A percentile compares a stretch with the other conserved stretches of the same genome.
Conservation (phyloP, 768 basidiomycete species). For the Hypholoma sublateritium region DNA sequence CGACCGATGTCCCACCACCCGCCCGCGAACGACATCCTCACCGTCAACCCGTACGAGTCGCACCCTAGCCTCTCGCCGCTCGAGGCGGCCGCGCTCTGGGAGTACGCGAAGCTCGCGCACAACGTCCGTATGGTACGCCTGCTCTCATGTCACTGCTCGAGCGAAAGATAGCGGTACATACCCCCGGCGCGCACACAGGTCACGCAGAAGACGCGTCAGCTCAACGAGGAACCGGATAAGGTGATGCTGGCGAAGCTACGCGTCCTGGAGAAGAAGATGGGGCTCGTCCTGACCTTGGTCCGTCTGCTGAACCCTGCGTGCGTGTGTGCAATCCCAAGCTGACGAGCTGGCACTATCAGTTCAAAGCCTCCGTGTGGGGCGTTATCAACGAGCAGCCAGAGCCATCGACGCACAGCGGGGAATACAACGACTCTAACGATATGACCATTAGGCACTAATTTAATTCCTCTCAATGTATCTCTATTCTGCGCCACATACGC, state of each 20-base stretch:
- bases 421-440: conserved; percentile 25
- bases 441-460: conserved; percentile 23
- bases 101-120: conserved; percentile 85
- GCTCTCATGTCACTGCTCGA: not conserved
- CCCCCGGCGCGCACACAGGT: conserved; percentile 40
- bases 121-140: conserved; percentile 72
- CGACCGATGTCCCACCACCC: conserved; percentile 13
- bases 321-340: not conserved
- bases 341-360: conserved; percentile 42
- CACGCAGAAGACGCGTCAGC: conserved; percentile 60
- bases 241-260: conserved; percentile 74
- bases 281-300: conserved; percentile 89
- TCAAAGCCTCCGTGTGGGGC: conserved; percentile 96
- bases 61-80: conserved; percentile 65
- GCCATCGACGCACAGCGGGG: conserved; percentile 17
- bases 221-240: conserved; percentile 78
- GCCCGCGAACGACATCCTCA: conserved; percentile 41
- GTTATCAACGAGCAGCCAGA: conserved; percentile 80
- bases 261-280: conserved; percentile 91
- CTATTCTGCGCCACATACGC: not conserved
- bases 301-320: conserved; percentile 19
- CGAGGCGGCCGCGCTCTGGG: conserved; percentile 86
- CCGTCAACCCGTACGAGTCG: conserved; percentile 69
- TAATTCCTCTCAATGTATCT: conserved; percentile 7
- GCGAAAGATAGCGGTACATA: not conserved